phyloP scores from a whole-genome alignment of 257 asterid species.

The Eustoma russellianum region DNA sequence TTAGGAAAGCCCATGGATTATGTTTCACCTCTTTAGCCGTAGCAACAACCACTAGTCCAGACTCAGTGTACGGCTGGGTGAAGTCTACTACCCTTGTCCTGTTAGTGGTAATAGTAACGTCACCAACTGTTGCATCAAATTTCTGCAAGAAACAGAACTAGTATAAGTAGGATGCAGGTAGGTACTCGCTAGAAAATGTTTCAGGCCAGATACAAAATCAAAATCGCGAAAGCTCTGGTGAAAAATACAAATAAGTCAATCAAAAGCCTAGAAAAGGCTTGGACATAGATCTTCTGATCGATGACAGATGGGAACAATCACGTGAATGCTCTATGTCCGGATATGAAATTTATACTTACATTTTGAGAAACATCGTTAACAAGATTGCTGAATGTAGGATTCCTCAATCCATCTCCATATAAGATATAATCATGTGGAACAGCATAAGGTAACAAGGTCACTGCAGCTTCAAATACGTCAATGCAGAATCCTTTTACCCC shows the following conservation, averaged over 20 bases:
- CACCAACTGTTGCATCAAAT: slow-evolving; percentile 95
- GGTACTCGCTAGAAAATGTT: too few relatives aligned
- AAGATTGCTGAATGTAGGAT: slow-evolving; percentile 33
- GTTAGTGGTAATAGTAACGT: slow-evolving; percentile 72
- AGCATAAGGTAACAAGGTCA: slow-evolving; percentile 46
- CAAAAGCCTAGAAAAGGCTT: too few relatives aligned
- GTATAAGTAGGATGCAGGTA: too few relatives aligned
- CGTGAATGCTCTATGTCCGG: too few relatives aligned
- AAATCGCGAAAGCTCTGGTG: too few relatives aligned
- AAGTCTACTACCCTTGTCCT: slow-evolving; percentile 88
- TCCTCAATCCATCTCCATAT: slow-evolving; percentile 58
- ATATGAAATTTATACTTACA: slow-evolving; percentile 27
- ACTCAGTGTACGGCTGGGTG: slow-evolving; percentile 87
- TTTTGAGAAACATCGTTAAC: slow-evolving; percentile 41
- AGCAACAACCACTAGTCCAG: slow-evolving; percentile 88
- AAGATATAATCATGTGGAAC: slow-evolving; percentile 53
- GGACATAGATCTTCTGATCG: too few relatives aligned
- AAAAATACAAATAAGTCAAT: too few relatives aligned
- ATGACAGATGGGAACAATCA: too few relatives aligned
- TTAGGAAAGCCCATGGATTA: slow-evolving; percentile 86
- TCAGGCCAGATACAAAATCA: too few relatives aligned
- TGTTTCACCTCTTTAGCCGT: slow-evolving; percentile 46
- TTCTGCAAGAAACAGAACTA: slow-evolving; percentile 26
- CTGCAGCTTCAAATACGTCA: slow-evolving; percentile 81
- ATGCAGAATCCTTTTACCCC: slow-evolving; percentile 69